phyloP scores from a whole-genome alignment of 2,329 filamentous ascomycete genomes.

The Arachnopeziza araneosa region DNA sequence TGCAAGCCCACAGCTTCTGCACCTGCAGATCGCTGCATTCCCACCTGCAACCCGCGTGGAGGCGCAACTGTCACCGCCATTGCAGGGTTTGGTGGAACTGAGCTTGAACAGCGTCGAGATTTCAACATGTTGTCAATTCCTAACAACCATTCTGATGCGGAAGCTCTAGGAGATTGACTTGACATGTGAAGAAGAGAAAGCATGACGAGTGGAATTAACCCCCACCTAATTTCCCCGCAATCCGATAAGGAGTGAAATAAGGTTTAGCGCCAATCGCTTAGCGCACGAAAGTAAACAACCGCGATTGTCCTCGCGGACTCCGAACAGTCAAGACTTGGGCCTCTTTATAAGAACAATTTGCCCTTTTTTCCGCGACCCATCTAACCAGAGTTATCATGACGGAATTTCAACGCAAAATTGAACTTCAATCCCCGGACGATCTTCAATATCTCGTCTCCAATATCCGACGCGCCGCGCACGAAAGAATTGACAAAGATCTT shows the following conservation, averaged over 20 bases:
- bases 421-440: slow-evolving; percentile 72
- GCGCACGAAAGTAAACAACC: slow-evolving; percentile 9
- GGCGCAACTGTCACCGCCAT: background rate
- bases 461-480: slow-evolving; percentile 60
- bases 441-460: slow-evolving; percentile 65
- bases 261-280: slow-evolving; percentile 4
- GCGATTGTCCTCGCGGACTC: background rate
- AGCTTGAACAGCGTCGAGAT: too few relatives aligned
- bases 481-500: slow-evolving; percentile 62
- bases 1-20: background rate
- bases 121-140: too few relatives aligned
- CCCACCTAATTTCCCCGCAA: slow-evolving; percentile 1
- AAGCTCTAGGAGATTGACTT: background rate
- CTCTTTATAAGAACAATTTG: too few relatives aligned
- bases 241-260: slow-evolving; percentile 7
- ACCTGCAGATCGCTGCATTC: background rate
- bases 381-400: slow-evolving; percentile 19
- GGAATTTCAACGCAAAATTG: slow-evolving; percentile 62
- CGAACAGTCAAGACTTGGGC: too few relatives aligned
- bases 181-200: background rate
- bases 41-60: background rate
- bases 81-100: background rate
- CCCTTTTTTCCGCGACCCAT: too few relatives aligned
- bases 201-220: background rate
- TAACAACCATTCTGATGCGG: background rate